These are phyloP conservation scores for Cyberlindnera euphorbiiphila DNA, from an alignment of 805 yeast species.

Conservation along the genomic window DNA sequence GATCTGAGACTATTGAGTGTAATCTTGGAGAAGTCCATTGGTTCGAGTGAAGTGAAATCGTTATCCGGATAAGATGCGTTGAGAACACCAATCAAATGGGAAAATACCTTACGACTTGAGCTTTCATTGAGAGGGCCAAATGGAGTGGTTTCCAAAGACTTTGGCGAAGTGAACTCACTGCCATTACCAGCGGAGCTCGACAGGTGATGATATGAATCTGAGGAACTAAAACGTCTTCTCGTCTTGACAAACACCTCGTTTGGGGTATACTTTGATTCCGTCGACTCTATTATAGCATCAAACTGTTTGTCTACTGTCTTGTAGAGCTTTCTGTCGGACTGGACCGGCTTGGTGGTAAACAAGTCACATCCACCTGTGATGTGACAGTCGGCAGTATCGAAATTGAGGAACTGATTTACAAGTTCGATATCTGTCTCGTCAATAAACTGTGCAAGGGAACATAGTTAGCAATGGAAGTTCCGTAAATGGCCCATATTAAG, in stretches of 20 bases:
- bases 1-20: slow-evolving; percentile 49
- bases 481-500: no score
- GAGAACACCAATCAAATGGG: slow-evolving; percentile 83
- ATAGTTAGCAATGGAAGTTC: slow-evolving; percentile 7
- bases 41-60: slow-evolving; percentile 84
- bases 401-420: slow-evolving; percentile 80
- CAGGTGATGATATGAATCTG: slow-evolving; percentile 11
- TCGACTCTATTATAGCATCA: slow-evolving; percentile 41
- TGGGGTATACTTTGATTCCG: slow-evolving; percentile 19
- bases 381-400: slow-evolving; percentile 69
- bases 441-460: slow-evolving; percentile 54
- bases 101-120: slow-evolving; percentile 85
- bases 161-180: slow-evolving; percentile 14
- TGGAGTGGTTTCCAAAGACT: slow-evolving; percentile 43
- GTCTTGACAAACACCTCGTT: slow-evolving; percentile 36
- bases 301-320: slow-evolving; percentile 82
- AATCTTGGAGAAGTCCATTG: slow-evolving; percentile 59
- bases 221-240: slow-evolving; percentile 35
- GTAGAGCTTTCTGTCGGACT: slow-evolving; percentile 83
- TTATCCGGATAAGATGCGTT: slow-evolving; percentile 96
- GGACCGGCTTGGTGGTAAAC: slow-evolving; percentile 90
- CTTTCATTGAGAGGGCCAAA: slow-evolving; percentile 88
- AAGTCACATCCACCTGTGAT: slow-evolving; percentile 89
- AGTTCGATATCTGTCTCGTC: slow-evolving; percentile 92
- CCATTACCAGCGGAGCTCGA: slow-evolving; percentile 14